A percentile compares a stretch with the other conserved stretches of the same genome.
Conservation (phyloP, 1,139 yeast genomes). For the Taphrina sp. region DNA sequence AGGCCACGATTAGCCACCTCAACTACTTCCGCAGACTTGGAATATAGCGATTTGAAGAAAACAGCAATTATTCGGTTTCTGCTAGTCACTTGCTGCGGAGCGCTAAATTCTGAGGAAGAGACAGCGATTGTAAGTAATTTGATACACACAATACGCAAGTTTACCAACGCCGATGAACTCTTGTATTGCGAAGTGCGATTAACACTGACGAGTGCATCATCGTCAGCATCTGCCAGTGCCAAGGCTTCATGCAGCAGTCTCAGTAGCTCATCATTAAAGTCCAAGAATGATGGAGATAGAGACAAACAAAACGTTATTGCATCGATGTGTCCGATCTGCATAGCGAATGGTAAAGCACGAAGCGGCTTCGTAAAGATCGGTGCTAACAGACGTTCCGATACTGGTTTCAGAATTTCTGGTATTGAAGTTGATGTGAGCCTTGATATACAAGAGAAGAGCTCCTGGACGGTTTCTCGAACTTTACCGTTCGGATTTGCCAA, state of each 20-base stretch:
- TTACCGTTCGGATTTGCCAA: slow-evolving; percentile 81
- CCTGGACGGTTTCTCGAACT: slow-evolving; percentile 80
- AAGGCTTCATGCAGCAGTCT: slow-evolving; percentile 83
- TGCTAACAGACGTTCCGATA: slow-evolving; percentile 74
- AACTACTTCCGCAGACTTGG: slow-evolving; percentile 80
- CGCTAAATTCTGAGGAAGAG: slow-evolving; percentile 66
- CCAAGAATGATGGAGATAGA: slow-evolving; percentile 74
- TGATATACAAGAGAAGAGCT: slow-evolving; percentile 64
- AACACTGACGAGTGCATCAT: slow-evolving; percentile 85
- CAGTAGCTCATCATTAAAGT: slow-evolving; percentile 83
- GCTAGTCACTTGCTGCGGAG: slow-evolving; percentile 69
- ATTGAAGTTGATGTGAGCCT: slow-evolving; percentile 68
- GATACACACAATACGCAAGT: slow-evolving; percentile 85
- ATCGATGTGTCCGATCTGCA: slow-evolving; percentile 98
- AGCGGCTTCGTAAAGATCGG: slow-evolving; percentile 97
- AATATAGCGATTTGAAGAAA: slow-evolving; percentile 87
- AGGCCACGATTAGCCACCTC: slow-evolving; percentile 91
- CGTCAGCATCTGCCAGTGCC: slow-evolving; percentile 96
- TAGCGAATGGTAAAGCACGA: slow-evolving; percentile 93
- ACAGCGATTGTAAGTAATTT: slow-evolving; percentile 77
- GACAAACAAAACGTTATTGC: slow-evolving; percentile 88
- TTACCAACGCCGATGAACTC: slow-evolving; percentile 82
- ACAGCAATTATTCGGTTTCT: slow-evolving; percentile 86
- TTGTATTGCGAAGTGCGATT: slow-evolving; percentile 81
- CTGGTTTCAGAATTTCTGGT: slow-evolving; percentile 74